phyloP scores from a whole-genome alignment of 176 grass and related monocot genomes.

The Pontederia crassipes region DNA sequence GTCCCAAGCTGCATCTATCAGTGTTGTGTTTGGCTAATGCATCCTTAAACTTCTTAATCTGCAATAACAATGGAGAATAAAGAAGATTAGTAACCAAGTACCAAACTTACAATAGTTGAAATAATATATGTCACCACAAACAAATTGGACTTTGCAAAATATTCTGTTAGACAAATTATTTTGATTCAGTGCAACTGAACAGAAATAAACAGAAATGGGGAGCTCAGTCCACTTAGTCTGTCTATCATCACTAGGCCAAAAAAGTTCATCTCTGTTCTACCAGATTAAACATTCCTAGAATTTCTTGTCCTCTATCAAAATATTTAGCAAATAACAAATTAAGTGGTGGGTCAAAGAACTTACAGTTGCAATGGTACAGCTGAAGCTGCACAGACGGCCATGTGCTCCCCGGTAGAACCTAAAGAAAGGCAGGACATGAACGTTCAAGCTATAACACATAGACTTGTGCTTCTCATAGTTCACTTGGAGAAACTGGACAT shows the following conservation, averaged over 20 bases:
- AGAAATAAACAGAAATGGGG: too few relatives aligned
- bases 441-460: slow-evolving; percentile 8
- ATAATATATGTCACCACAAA: too few relatives aligned
- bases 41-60: slow-evolving; percentile 10
- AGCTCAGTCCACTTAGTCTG: too few relatives aligned
- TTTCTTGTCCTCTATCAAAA: too few relatives aligned
- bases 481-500: slow-evolving; percentile 6
- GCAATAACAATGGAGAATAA: neutral
- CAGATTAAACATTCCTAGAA: too few relatives aligned
- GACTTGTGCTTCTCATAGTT: slow-evolving; percentile 9
- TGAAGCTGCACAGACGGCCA: slow-evolving; percentile 3
- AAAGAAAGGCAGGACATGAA: slow-evolving; percentile 13
- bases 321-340: too few relatives aligned
- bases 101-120: too few relatives aligned
- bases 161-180: too few relatives aligned
- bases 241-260: too few relatives aligned
- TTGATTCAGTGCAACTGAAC: too few relatives aligned
- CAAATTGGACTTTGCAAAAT: too few relatives aligned
- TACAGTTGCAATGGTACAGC: slow-evolving; percentile 14
- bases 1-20: slow-evolving; percentile 2
- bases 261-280: too few relatives aligned
- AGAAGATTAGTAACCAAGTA: neutral
- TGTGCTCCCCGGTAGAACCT: slow-evolving; percentile 13
- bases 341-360: neutral
- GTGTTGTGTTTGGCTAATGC: slow-evolving; percentile 4